phyloP scores from a whole-genome alignment of 805 yeast genomes.

The Cyberlindnera euphorbiae region DNA sequence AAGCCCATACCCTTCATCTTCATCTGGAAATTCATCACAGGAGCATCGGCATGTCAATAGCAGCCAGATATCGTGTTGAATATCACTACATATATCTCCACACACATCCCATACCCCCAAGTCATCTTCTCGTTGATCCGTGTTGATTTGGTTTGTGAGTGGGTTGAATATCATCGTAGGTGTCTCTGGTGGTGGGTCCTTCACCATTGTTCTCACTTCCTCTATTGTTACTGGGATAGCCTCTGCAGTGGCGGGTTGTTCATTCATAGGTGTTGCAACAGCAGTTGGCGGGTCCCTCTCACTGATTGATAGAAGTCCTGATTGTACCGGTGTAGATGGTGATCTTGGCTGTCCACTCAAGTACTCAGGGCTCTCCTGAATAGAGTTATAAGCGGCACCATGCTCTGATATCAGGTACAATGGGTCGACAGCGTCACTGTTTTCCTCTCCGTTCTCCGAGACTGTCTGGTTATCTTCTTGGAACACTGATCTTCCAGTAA shows the following conservation, averaged over 20 bases:
- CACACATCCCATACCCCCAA: too few relatives aligned
- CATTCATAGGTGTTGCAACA: background rate
- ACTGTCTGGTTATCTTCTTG: background rate
- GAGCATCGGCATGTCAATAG: too few relatives aligned
- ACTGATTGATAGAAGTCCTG: constrained; percentile 3
- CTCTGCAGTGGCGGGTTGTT: constrained; percentile 3
- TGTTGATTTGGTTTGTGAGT: too few relatives aligned
- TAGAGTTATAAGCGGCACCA: constrained; percentile 1
- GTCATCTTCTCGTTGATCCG: background rate
- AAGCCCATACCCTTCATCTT: too few relatives aligned
- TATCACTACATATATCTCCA: too few relatives aligned
- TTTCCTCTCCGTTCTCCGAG: background rate
- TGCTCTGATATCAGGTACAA: background rate
- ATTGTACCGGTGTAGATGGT: constrained; percentile 1
- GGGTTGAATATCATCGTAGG: background rate
- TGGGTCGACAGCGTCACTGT: background rate
- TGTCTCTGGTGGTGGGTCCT: constrained; percentile 6
- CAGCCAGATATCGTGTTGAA: too few relatives aligned
- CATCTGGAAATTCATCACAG: too few relatives aligned
- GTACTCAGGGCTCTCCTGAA: constrained; percentile 1
- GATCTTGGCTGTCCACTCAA: background rate
- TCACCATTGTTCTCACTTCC: constrained; percentile 8
- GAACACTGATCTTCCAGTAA: too few relatives aligned
- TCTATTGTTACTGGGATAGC: constrained; percentile 11
- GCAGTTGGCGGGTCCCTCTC: background rate